These are phyloP conservation scores for Aquanectria penicillioides DNA, from an alignment of 2,329 filamentous ascomycete species.

Conservation along the genomic window DNA sequence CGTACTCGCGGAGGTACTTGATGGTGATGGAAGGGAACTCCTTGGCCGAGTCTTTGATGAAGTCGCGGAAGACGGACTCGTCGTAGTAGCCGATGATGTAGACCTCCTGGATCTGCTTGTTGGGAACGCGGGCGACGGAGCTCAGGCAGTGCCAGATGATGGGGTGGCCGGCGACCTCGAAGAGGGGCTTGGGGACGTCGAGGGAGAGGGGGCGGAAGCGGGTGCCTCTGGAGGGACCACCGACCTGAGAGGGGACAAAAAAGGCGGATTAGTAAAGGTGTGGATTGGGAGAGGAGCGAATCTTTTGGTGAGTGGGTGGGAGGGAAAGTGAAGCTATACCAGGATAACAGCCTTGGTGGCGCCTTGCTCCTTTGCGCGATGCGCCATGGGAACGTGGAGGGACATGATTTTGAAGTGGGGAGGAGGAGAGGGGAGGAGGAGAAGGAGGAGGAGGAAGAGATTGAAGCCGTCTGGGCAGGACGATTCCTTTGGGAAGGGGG, in stretches of 20 bases:
- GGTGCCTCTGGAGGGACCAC: constrained; percentile 93
- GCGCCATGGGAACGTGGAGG: constrained; percentile 65
- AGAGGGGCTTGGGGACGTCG: constrained; percentile 97
- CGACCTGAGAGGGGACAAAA: constrained; percentile 75
- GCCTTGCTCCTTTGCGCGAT: constrained; percentile 60
- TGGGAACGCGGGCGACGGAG: constrained; percentile 88
- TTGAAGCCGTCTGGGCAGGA: no score
- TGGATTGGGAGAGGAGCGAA: constrained; percentile 10
- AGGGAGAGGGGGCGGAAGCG: constrained; percentile 94
- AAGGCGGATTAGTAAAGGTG: constrained; percentile 47
- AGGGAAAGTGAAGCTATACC: constrained; percentile 59
- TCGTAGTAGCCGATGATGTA: constrained; percentile 99
- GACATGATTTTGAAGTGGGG: constrained; percentile 54
- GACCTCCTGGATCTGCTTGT: constrained; percentile 85
- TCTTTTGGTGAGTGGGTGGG: no score
- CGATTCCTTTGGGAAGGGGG: constrained; percentile 1
- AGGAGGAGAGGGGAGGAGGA: neutral
- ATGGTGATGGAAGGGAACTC: constrained; percentile 87
- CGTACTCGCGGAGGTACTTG: constrained; percentile 97
- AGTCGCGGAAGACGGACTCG: constrained; percentile 95
- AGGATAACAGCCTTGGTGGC: constrained; percentile 95
- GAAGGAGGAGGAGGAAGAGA: constrained; percentile 12
- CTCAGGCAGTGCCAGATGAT: constrained; percentile 98
- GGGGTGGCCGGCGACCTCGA: constrained; percentile 97
- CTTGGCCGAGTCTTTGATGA: constrained; percentile 89